These are phyloP conservation scores for Myriosclerotinia scirpicola DNA, from an alignment of 2,329 filamentous ascomycete genomes.

Conservation along the genomic window DNA sequence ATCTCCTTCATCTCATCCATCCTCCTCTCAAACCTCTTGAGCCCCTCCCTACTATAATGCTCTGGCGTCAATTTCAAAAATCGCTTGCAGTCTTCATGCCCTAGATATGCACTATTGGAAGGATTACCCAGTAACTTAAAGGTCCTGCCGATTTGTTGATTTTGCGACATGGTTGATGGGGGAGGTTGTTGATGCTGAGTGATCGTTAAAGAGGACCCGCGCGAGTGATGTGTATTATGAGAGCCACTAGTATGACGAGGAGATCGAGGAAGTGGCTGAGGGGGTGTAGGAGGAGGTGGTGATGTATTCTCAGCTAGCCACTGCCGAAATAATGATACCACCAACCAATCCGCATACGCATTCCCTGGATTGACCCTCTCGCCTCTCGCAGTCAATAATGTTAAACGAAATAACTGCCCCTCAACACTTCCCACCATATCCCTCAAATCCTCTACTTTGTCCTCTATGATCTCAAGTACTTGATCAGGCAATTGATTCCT, in stretches of 20 bases:
- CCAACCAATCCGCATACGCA: constrained; percentile 86
- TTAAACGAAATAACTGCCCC: constrained; percentile 77
- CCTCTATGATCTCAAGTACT: constrained; percentile 87
- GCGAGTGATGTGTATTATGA: constrained; percentile 44
- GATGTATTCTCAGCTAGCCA: constrained; percentile 92
- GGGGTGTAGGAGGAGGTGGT: constrained; percentile 57
- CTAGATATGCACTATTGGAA: constrained; percentile 63
- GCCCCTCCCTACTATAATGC: constrained; percentile 80
- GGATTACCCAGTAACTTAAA: constrained; percentile 73
- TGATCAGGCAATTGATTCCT: constrained; percentile 67
- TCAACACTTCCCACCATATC: constrained; percentile 80
- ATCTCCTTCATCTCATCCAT: constrained; percentile 86
- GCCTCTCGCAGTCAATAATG: constrained; percentile 69
- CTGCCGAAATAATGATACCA: constrained; percentile 81
- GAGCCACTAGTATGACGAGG: constrained; percentile 28
- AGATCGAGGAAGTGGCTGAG: constrained; percentile 38
- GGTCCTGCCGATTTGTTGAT: constrained; percentile 60
- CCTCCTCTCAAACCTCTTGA: constrained; percentile 80
- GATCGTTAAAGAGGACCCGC: constrained; percentile 44
- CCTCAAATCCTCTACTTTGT: constrained; percentile 90
- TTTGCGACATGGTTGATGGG: constrained; percentile 17
- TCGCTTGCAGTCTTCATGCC: constrained; percentile 84
- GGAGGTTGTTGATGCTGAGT: constrained; percentile 19
- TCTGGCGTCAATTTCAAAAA: constrained; percentile 84
- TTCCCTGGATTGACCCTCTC: constrained; percentile 79